Evolutionary conservation across 805 yeast species (phyloP).

Genomic region (Starmerella riodocensis): DNA sequence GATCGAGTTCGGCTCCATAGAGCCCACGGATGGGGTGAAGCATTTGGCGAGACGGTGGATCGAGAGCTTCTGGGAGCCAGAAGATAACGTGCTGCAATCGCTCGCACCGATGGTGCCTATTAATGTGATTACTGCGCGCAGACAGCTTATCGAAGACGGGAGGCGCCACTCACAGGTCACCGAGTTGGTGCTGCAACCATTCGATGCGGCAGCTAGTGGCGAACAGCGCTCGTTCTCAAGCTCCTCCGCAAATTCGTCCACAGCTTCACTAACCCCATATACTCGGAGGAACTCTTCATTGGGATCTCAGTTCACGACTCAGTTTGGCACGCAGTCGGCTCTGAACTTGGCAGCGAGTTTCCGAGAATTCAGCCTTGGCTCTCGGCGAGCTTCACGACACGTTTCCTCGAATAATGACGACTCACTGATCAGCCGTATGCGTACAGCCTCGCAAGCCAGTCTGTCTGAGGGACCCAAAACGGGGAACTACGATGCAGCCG

Average conservation of each 20-base stretch:
- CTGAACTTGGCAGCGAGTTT: conserved; percentile 12
- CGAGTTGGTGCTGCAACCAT: background rate
- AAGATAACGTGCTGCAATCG: conserved; percentile 42
- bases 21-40: conserved; percentile 32
- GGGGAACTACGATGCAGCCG: conserved; percentile 1
- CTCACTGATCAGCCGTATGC: background rate
- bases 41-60: conserved; percentile 43
- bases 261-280: background rate
- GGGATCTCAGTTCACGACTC: conserved; percentile 1
- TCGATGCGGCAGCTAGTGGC: background rate
- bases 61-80: conserved; percentile 73
- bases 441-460: background rate
- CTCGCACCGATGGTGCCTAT: conserved; percentile 6
- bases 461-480: background rate
- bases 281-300: conserved; percentile 4
- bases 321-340: conserved; percentile 6
- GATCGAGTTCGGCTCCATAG: conserved; percentile 49
- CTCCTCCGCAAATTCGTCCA: conserved; percentile 2
- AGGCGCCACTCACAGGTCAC: conserved; percentile 1
- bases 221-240: background rate
- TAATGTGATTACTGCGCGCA: conserved; percentile 1
- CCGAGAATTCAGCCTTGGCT: conserved; percentile 12
- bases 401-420: background rate
- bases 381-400: conserved; percentile 12
- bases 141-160: background rate